phyloP scores from a whole-genome alignment of 2,329 filamentous ascomycete genomes.

The Botrytis cinerea region DNA sequence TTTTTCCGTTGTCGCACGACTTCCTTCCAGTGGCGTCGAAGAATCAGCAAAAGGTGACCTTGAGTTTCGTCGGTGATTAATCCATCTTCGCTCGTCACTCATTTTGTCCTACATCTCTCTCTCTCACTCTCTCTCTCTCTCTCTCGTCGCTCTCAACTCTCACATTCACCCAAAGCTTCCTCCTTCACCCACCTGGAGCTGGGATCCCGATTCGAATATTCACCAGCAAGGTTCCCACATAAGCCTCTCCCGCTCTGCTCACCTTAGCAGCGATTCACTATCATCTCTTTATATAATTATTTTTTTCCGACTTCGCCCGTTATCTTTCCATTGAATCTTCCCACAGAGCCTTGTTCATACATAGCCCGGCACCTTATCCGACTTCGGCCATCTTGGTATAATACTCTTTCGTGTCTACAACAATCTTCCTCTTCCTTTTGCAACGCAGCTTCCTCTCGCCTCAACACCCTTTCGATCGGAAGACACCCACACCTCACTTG shows the following conservation, averaged over 20 bases:
- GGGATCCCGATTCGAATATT: background rate
- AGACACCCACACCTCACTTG: background rate
- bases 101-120: background rate
- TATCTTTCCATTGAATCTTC: background rate
- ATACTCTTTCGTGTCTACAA: background rate
- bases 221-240: background rate
- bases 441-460: background rate
- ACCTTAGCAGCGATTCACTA: background rate
- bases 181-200: background rate
- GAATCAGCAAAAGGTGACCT: background rate
- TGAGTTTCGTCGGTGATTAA: background rate
- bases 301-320: background rate
- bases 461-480: background rate
- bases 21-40: background rate
- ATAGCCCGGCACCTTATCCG: background rate
- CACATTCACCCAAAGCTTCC: background rate
- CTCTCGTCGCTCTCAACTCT: background rate
- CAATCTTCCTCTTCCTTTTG: background rate
- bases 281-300: conserved; percentile 15
- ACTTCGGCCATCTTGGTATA: background rate
- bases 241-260: background rate
- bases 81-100: background rate
- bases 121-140: background rate
- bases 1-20: background rate
- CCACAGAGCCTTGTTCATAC: background rate